Evolutionary conservation across 257 asterid genomes (phyloP).

Genomic region (Misopates orontium): DNA sequence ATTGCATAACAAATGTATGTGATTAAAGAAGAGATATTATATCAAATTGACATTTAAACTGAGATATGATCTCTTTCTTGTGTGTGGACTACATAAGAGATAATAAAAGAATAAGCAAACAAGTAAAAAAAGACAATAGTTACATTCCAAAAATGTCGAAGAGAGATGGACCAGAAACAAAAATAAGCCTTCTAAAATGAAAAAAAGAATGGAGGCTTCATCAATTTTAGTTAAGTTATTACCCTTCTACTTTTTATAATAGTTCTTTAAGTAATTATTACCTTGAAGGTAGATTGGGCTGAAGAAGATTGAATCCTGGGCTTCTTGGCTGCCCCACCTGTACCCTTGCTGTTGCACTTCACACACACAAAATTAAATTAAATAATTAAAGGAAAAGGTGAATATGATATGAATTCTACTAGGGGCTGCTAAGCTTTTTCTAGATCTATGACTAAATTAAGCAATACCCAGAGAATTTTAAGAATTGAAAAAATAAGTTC

Average conservation of each 20-base stretch:
- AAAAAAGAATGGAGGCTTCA: neutral
- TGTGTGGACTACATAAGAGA: slow-evolving; percentile 52
- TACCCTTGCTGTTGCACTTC: slow-evolving; percentile 62
- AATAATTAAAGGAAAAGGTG: neutral
- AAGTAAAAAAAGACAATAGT: slow-evolving; percentile 56
- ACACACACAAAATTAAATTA: neutral
- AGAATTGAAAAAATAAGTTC: too few relatives aligned
- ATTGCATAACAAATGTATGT: neutral
- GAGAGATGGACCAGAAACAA: slow-evolving; percentile 21
- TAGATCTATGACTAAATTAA: neutral
- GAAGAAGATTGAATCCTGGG: slow-evolving; percentile 68
- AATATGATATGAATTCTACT: neutral
- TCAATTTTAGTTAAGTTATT: slow-evolving; percentile 1
- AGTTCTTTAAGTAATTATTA: too few relatives aligned
- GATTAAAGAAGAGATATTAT: slow-evolving; percentile 12
- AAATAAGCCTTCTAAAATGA: slow-evolving; percentile 20
- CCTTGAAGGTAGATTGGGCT: slow-evolving; percentile 70
- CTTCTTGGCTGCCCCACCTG: slow-evolving; percentile 65
- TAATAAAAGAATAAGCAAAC: slow-evolving; percentile 46
- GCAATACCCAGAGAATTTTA: too few relatives aligned
- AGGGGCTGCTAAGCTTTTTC: neutral
- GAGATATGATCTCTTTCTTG: slow-evolving; percentile 3
- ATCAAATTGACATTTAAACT: slow-evolving; percentile 2
- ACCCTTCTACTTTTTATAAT: too few relatives aligned
- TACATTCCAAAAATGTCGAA: slow-evolving; percentile 44